These are phyloP conservation scores for Yamadazyma conglobata DNA, from an alignment of 1,139 yeast species.

Conservation along the genomic window DNA sequence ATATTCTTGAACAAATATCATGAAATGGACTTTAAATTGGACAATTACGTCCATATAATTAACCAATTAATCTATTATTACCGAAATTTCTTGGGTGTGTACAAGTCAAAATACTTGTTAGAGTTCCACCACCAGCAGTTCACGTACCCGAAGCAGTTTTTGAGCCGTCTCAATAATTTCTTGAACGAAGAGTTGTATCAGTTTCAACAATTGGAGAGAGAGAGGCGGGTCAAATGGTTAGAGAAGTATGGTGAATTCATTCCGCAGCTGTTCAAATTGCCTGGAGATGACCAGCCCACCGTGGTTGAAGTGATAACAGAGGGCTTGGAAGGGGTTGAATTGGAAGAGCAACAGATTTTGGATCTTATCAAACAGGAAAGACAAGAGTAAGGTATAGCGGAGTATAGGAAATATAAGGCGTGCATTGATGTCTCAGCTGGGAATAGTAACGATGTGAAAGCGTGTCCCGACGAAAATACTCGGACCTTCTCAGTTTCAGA, in stretches of 20 bases:
- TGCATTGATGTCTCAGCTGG: too few relatives aligned
- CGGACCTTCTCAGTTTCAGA: too few relatives aligned
- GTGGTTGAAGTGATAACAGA: constrained; percentile 44
- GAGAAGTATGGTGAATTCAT: constrained; percentile 36
- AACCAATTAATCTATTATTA: constrained; percentile 36
- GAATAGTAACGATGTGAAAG: too few relatives aligned
- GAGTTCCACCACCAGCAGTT: constrained; percentile 42
- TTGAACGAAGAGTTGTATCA: constrained; percentile 31
- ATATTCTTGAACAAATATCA: constrained; percentile 19
- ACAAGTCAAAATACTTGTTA: constrained; percentile 33
- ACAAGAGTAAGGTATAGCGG: too few relatives aligned
- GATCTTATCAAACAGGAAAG: constrained; percentile 17
- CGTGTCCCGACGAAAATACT: too few relatives aligned
- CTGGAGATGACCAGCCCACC: constrained; percentile 41
- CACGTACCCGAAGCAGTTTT: constrained; percentile 37
- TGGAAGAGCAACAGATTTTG: constrained; percentile 23
- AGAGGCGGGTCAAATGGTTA: constrained; percentile 37
- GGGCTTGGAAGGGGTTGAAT: constrained; percentile 27
- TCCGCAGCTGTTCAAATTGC: constrained; percentile 39
- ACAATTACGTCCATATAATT: constrained; percentile 24
- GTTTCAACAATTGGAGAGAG: constrained; percentile 34
- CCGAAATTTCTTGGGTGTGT: constrained; percentile 31
- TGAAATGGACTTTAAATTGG: constrained; percentile 14
- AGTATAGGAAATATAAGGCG: too few relatives aligned
- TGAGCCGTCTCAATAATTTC: constrained; percentile 29